Evolutionary conservation across 2,329 filamentous ascomycete genomes (phyloP).

Genomic region (Botrytis squamosa): DNA sequence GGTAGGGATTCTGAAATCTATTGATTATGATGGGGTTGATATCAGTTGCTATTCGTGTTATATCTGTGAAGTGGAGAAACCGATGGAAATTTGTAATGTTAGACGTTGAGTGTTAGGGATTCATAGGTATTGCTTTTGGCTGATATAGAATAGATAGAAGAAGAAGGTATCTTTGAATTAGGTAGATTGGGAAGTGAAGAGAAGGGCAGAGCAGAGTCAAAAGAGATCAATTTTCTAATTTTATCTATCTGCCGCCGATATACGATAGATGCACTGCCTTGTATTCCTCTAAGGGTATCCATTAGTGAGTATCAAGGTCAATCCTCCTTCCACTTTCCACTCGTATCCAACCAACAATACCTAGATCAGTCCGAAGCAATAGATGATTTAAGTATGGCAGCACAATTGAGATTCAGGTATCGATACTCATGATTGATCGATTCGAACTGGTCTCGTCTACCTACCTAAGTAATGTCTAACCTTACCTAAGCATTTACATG

Average conservation of each 20-base stretch:
- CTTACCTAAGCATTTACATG: neutral
- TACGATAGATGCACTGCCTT: neutral
- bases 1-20: constrained; percentile 5
- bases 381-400: neutral
- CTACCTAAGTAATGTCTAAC: neutral
- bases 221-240: neutral
- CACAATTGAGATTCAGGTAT: neutral
- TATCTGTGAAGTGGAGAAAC: neutral
- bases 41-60: neutral
- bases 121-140: neutral
- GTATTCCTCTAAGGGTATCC: neutral
- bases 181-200: neutral
- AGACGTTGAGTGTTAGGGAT: neutral
- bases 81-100: neutral
- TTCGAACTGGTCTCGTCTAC: neutral
- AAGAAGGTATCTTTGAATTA: neutral
- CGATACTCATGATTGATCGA: neutral
- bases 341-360: neutral
- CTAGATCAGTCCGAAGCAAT: neutral
- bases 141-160: neutral
- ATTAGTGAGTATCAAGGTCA: neutral
- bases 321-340: neutral
- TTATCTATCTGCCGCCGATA: neutral
- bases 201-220: neutral
- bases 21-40: neutral